Base-by-base conservation (phyloP, 441 rosid species). In the Kokia cookei region DNA sequence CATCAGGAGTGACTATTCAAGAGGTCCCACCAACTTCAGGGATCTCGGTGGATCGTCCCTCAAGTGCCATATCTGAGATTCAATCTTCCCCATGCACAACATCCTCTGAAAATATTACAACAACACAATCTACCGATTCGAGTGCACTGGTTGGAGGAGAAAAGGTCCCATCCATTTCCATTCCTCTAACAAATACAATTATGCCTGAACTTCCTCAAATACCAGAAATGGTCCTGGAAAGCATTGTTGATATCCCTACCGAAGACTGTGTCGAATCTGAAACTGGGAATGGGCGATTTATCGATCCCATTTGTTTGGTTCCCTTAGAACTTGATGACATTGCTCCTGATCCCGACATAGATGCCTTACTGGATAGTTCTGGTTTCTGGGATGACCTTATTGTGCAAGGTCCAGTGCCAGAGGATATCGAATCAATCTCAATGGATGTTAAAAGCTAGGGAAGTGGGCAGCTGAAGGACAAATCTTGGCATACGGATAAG, bases 1-100 rank as follows among this genome's bases (percentile, higher is more conserved):
- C 73, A 50, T 84, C 89, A 8, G 91, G 90, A 70, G 86, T 88
- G 74, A 88, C 91, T 59, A 94, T 95, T 79, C 97, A 89, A 68
- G 98, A 92, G 83, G 92, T 91, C 65, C 84, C 89, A 40, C 89
- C 87, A 74, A 79, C 88, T 77, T 82, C 87, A 51, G 82, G 78
- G 65, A 45, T 78, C 37, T 76, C 88, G 40, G 82, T 65, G 45
- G 79, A 80, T 70, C 73, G 51, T 10, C 66, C 87, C 10, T 71
- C 80, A 63, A 74, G 82, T 69, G 77, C 82, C 42, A n/a, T 74
- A 45, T 72, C 97, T 67, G 94, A 88, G 65, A 74, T 75, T 32
- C 87, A 75, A 9, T 83, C 89, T 9, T 68, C 86, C 55, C 58
- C 83, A 14, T 42, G 17, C 11, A 71, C 74, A 51, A 68, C 82